Evolutionary conservation across 768 basidiomycete species (phyloP), one percentile per base, ranked within the genome.

Genomic region (Tremella mesenterica): DNA sequence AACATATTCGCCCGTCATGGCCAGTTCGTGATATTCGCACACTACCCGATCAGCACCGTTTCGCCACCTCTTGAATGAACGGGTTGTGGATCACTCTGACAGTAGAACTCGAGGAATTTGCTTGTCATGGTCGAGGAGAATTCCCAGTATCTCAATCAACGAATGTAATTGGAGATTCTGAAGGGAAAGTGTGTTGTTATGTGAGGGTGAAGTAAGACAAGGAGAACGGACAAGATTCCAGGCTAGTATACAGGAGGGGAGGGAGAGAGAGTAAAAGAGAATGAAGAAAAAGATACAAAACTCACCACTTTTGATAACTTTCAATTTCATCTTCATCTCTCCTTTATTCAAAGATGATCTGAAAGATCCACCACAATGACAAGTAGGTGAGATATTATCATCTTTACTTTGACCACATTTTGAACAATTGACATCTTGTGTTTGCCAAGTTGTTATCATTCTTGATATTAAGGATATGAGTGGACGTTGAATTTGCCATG

Each of bases 391-490:
- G 18, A 96, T 79, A 68, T 89, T 91, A 67, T 92, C 88, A 44
- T 85, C 81, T 58, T 87, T 90, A 56, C 95, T 81, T 74, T 91
- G 88, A 70, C 85, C 82, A 76, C 95, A 99, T 63, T 86, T 91
- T 7, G 77, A 73, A 70, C 95, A 99, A 9, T 83, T 80, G 57
- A 97, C 71, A 70, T 99, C 95, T 73, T 96, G 91, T 65, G 91
- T 85, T 26, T 86, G 80, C 62, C 86, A 90, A 29, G 81, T 77
- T 29, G 82, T 78, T 71, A 90, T 83, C 33, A 89, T 75, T 14
- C 78, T 72, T 39, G 81, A 80, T 21, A 90, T 80, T 70, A 85
- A 76, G 44, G 86, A 83, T 57, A 97, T 83, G 53, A 99, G 75
- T 47, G 83, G 79, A 63, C 88, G 84, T 73, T 97, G 93, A 68